Evolutionary conservation across 2,329 filamentous ascomycete species (phyloP).

Genomic region (Verticillium nubilum): DNA sequence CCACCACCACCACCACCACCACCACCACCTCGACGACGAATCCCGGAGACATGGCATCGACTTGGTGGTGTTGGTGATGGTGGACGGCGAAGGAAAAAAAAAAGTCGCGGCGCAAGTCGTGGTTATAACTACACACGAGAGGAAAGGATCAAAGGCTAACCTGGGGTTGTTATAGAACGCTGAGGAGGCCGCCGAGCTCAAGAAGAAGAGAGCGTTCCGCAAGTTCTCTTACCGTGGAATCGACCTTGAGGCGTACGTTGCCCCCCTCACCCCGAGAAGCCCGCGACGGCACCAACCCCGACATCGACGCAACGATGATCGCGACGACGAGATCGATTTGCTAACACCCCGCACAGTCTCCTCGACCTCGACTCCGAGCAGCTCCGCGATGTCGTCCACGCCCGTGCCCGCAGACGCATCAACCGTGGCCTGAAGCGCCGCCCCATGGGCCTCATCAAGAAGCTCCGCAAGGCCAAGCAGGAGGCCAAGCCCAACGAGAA

Average conservation of each 20-base stretch:
- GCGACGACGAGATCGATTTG: slow-evolving; percentile 2
- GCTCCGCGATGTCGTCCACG: slow-evolving; percentile 98
- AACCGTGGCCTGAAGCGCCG: slow-evolving; percentile 99
- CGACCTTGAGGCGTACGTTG: slow-evolving; percentile 95
- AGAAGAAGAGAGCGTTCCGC: slow-evolving; percentile 99
- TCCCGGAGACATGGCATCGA: neutral
- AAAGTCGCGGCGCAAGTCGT: neutral
- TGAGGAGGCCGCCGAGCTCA: slow-evolving; percentile 98
- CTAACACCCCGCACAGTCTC: slow-evolving; percentile 57
- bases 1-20: slow-evolving; percentile 1
- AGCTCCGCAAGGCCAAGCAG: slow-evolving; percentile 99
- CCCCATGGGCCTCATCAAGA: slow-evolving; percentile 99
- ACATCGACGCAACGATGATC: slow-evolving; percentile 1
- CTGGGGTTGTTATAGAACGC: slow-evolving; percentile 61
- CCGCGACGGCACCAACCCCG: neutral
- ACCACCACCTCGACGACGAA: slow-evolving; percentile 4
- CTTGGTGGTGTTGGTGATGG: neutral
- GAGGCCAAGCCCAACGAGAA: slow-evolving; percentile 99
- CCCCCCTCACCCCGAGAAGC: slow-evolving; percentile 17
- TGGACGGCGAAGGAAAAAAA: slow-evolving; percentile 4
- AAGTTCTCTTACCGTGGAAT: slow-evolving; percentile 99
- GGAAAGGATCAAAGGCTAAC: slow-evolving; percentile 19
- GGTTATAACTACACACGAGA: neutral
- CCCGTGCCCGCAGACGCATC: slow-evolving; percentile 96
- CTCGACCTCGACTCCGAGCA: slow-evolving; percentile 98